Percentiles rank a stretch among this genome's conserved stretches.
phyloP scores from a whole-genome alignment of 2,329 filamentous ascomycete genomes.

The Hirsutella rhossiliensis region DNA sequence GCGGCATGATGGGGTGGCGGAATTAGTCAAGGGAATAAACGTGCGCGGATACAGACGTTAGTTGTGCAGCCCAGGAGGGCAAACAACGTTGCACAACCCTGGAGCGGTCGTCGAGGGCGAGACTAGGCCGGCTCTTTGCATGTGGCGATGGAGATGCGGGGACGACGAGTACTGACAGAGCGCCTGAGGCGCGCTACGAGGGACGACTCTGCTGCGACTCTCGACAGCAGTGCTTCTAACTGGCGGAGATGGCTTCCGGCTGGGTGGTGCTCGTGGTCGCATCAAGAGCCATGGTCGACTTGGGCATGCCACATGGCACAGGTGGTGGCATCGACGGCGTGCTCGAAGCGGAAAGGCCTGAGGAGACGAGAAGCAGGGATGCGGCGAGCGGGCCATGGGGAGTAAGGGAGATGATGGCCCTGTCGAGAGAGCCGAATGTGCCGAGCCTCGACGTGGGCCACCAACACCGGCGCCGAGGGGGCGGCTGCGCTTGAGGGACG shows the following conservation, averaged over 20 bases:
- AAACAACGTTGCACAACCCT: background rate
- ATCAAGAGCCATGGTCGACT: background rate
- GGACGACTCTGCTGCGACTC: too few species aligned
- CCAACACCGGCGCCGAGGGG: too few species aligned
- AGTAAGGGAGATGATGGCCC: too few species aligned
- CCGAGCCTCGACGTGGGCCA: too few species aligned
- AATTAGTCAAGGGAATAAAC: background rate
- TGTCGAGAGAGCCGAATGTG: too few species aligned
- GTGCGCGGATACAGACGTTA: background rate
- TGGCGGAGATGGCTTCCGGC: too few species aligned
- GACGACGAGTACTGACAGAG: background rate
- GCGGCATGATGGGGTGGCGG: background rate
- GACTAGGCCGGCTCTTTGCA: background rate
- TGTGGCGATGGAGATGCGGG: background rate
- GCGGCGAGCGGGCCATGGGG: background rate
- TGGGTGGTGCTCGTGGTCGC: too few species aligned
- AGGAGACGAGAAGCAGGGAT: background rate
- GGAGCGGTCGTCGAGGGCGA: background rate
- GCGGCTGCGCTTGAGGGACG: too few species aligned
- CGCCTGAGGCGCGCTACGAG: too few species aligned
- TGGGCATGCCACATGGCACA: constrained; percentile 1
- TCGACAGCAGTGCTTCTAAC: too few species aligned
- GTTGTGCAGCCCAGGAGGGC: background rate
- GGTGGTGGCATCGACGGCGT: background rate
- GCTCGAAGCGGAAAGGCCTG: background rate